A percentile compares a stretch with the other conserved stretches of the same genome.
phyloP scores from a whole-genome alignment of 768 basidiomycete genomes.

The Amyloporia xantha region DNA sequence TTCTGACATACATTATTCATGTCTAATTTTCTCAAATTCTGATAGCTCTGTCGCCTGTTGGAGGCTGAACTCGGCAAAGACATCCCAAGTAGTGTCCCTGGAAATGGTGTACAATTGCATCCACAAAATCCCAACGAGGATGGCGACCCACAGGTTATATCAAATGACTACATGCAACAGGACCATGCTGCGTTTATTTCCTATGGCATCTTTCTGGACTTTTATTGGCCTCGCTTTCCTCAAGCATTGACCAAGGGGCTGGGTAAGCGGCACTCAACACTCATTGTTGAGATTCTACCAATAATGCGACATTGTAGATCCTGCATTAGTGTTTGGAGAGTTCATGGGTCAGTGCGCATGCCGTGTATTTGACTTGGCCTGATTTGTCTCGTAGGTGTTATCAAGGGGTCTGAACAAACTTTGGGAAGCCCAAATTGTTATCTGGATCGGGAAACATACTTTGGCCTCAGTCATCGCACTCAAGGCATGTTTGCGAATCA shows the following conservation, averaged over 20 bases:
- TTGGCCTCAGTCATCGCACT: slow-evolving; percentile 40
- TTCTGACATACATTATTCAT: not conserved
- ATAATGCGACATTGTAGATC: slow-evolving; percentile 35
- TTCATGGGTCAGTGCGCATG: slow-evolving; percentile 41
- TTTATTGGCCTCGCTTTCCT: slow-evolving; percentile 56
- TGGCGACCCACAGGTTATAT: not conserved
- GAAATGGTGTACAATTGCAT: not conserved
- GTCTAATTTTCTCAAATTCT: not conserved
- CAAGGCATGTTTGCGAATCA: slow-evolving; percentile 49
- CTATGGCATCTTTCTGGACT: slow-evolving; percentile 39
- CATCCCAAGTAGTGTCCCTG: too few species aligned
- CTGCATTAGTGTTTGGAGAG: slow-evolving; percentile 55
- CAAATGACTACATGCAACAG: slow-evolving; percentile 21
- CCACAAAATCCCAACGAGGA: not conserved
- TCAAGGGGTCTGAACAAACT: slow-evolving; percentile 58
- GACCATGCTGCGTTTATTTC: slow-evolving; percentile 25
- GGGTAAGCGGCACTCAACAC: slow-evolving; percentile 37
- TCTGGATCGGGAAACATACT: slow-evolving; percentile 41
- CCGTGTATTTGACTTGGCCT: not conserved
- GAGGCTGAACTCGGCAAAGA: slow-evolving; percentile 35
- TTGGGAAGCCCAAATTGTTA: slow-evolving; percentile 28
- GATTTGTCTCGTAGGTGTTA: slow-evolving; percentile 36
- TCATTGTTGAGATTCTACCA: too few species aligned
- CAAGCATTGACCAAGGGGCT: slow-evolving; percentile 44
- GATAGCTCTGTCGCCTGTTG: slow-evolving; percentile 41